Percentiles rank a stretch among this genome's conserved stretches.
These are phyloP conservation scores for Starmera quercuum DNA, from an alignment of 805 yeast genomes.

Conservation along the genomic window DNA sequence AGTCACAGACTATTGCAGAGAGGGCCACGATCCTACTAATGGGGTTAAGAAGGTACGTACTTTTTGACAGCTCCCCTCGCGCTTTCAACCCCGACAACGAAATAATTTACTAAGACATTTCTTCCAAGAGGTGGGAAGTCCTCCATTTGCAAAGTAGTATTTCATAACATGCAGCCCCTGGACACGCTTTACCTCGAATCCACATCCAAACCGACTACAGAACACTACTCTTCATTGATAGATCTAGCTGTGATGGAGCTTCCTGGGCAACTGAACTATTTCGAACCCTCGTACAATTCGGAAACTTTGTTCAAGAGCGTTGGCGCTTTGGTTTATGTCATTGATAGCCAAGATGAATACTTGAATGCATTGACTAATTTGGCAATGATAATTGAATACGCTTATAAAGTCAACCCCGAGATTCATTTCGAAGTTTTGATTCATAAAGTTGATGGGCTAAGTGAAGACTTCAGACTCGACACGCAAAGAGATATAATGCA, in stretches of 20 bases:
- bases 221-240: conserved; percentile 74
- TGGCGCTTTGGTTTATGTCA: conserved; percentile 89
- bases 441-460: conserved; percentile 91
- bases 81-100: no score
- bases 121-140: conserved; percentile 68
- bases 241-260: conserved; percentile 87
- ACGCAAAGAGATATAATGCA: conserved; percentile 97
- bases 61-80: no score
- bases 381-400: conserved; percentile 82
- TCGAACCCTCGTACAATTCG: conserved; percentile 78
- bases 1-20: conserved; percentile 47
- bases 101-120: conserved; percentile 1
- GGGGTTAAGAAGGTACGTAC: conserved; percentile 66
- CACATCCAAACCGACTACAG: conserved; percentile 83
- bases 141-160: conserved; percentile 91
- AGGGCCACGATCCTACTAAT: conserved; percentile 73
- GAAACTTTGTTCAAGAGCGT: conserved; percentile 71
- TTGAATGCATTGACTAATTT: conserved; percentile 83
- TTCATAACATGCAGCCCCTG: conserved; percentile 92
- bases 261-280: conserved; percentile 88
- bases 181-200: conserved; percentile 88
- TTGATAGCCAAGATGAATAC: conserved; percentile 94
- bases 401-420: conserved; percentile 73
- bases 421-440: conserved; percentile 89
- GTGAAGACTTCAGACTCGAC: conserved; percentile 89